Conservation (phyloP, 768 basidiomycete genomes). For the Lentinula lateritia region DNA sequence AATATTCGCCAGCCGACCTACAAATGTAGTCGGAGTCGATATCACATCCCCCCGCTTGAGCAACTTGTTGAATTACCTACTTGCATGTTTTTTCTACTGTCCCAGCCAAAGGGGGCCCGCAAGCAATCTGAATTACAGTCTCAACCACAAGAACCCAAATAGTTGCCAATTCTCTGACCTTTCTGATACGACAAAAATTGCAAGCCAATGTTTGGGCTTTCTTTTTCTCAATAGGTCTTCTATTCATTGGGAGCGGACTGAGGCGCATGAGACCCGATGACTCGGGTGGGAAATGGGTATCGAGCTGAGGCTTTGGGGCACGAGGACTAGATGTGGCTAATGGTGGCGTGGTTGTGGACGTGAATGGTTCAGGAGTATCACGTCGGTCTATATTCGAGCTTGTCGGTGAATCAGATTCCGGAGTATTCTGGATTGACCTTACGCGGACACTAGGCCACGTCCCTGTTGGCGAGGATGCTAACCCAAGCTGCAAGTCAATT, state of each 20-base stretch:
- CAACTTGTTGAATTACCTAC: slow-evolving; percentile 32
- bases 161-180: slow-evolving; percentile 21
- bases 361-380: neutral
- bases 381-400: neutral
- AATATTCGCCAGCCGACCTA: neutral
- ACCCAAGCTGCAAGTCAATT: neutral
- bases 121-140: slow-evolving; percentile 44
- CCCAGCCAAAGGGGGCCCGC: slow-evolving; percentile 50
- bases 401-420: neutral
- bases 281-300: neutral
- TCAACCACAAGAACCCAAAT: neutral
- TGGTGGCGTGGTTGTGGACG: neutral
- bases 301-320: neutral
- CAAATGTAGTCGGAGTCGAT: neutral
- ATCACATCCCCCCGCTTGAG: neutral
- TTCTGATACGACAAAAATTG: slow-evolving; percentile 41
- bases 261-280: slow-evolving; percentile 6
- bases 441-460: slow-evolving; percentile 1
- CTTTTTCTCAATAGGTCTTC: slow-evolving; percentile 6
- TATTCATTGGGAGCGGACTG: slow-evolving; percentile 5
- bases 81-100: slow-evolving; percentile 59
- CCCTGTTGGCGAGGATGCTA: neutral
- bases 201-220: slow-evolving; percentile 33
- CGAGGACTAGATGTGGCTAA: neutral
- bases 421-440: neutral